A percentile compares a stretch with the other conserved stretches of the same genome.
Evolutionary conservation across 768 basidiomycete genomes (phyloP).

Genomic region (Mrakia gelida): DNA sequence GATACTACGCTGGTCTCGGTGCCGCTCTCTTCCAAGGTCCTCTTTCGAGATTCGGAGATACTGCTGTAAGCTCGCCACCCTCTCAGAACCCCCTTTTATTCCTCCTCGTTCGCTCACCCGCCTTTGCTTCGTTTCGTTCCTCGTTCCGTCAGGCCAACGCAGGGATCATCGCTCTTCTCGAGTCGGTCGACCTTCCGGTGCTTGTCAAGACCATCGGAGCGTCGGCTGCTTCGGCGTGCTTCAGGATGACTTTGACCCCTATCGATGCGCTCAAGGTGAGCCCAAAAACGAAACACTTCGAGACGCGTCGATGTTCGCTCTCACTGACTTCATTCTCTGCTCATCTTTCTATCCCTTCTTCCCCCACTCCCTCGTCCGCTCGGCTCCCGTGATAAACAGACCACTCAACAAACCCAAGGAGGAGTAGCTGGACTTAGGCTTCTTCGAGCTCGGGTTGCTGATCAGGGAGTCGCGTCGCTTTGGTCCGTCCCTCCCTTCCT

Average conservation of each 20-base stretch:
- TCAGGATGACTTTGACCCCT: conserved; percentile 87
- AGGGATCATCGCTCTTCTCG: conserved; percentile 78
- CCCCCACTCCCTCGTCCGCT: no score
- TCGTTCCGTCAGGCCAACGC: conserved; percentile 58
- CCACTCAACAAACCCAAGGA: conserved; percentile 90
- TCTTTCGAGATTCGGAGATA: conserved; percentile 78
- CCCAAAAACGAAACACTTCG: no score
- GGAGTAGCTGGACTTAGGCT: conserved; percentile 58
- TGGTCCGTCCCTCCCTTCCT: conserved; percentile 49
- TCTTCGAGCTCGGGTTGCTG: conserved; percentile 62
- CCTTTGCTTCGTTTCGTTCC: background rate
- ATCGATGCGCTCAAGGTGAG: conserved; percentile 70
- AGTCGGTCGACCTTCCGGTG: conserved; percentile 61
- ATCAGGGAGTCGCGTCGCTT: conserved; percentile 68
- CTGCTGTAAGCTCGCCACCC: conserved; percentile 49
- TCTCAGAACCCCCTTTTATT: background rate
- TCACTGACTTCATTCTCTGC: background rate
- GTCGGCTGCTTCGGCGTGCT: conserved; percentile 69
- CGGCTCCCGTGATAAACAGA: conserved; percentile 48
- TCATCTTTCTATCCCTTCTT: no score
- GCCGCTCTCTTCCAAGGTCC: conserved; percentile 63
- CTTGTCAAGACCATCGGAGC: conserved; percentile 79
- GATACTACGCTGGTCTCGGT: conserved; percentile 80
- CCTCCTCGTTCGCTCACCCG: background rate
- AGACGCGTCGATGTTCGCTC: background rate